These are phyloP conservation scores for Colletotrichum acutatum DNA, from an alignment of 2,329 filamentous ascomycete genomes.

Conservation along the genomic window DNA sequence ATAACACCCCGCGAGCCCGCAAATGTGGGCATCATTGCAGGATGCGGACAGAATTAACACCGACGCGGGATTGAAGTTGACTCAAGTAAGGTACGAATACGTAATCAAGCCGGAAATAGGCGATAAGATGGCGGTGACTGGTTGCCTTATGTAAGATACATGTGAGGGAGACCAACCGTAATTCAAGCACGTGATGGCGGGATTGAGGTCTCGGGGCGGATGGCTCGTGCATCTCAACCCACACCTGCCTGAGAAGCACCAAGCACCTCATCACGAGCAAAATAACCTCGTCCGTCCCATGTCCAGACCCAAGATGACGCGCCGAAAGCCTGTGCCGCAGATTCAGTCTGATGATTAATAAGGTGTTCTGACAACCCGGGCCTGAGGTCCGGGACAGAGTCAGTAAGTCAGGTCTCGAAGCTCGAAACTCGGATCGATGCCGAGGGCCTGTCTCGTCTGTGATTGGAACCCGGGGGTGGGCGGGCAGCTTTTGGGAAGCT, in stretches of 20 bases:
- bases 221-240: neutral
- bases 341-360: neutral
- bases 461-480: neutral
- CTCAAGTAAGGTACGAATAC: neutral
- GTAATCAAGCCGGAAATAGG: neutral
- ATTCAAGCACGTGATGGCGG: neutral
- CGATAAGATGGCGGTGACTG: neutral
- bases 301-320: neutral
- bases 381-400: neutral
- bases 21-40: neutral
- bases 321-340: neutral
- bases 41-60: neutral
- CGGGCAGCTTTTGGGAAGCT: slow-evolving; percentile 11
- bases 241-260: neutral
- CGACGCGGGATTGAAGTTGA: neutral
- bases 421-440: slow-evolving; percentile 8
- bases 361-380: neutral
- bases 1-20: neutral
- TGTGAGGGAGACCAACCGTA: too few species aligned
- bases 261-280: neutral
- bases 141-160: neutral
- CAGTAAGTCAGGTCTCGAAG: neutral
- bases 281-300: neutral
- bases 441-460: slow-evolving; percentile 5
- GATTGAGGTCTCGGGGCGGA: neutral